Evolutionary conservation across 331 rosid genomes (phyloP), one percentile per base, ranked within the genome.

Genomic region (Erythrophleum ivorense): DNA sequence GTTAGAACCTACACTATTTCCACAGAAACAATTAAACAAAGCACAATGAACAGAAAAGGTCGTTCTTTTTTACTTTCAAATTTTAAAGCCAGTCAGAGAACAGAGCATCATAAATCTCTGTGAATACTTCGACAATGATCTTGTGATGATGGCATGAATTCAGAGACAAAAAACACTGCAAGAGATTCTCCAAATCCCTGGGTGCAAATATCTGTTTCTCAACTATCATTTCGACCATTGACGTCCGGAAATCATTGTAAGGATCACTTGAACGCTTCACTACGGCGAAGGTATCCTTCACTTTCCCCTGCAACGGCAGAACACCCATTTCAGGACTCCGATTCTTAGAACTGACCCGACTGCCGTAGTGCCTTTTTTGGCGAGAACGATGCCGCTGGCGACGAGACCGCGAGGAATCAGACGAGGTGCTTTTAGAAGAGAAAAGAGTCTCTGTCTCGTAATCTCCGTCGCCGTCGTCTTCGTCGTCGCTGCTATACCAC

Each of bases 251-350:
- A 76, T 96, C 99, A 48, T 80, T 91, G 92, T 96, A 90, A 7
- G 99, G 99, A 77, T 96, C 97, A 59, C 92, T 91, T 3, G 99
- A 96, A 33, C 91, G 91, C 91, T 96, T 96, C 90, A 92, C 98
- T 82, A 96, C 97, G 0, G 98, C 98, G 19, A 94, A 89, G 60
- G 97, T 91, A 65, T 86, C 94, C 83, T 86, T 95, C 50, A 93
- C 97, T 78, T 88, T 95, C 68, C 90, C 99, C 19, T 83, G 82
- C 69, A 92, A 53, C 11, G 96, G 95, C 7, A 89, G 33, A 57
- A 85, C 75, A 50, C 90, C 92, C 88, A 88, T 77, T 19, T 89
- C 93, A 7, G 88, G 81, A 21, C 90, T 73, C 73, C 41, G 64
- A 33, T 16, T 55, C 57, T 58, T 34, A 24, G 74, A 59, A 21